Evolutionary conservation across 768 basidiomycete species (phyloP).

Genomic region (Paxillus involutus): DNA sequence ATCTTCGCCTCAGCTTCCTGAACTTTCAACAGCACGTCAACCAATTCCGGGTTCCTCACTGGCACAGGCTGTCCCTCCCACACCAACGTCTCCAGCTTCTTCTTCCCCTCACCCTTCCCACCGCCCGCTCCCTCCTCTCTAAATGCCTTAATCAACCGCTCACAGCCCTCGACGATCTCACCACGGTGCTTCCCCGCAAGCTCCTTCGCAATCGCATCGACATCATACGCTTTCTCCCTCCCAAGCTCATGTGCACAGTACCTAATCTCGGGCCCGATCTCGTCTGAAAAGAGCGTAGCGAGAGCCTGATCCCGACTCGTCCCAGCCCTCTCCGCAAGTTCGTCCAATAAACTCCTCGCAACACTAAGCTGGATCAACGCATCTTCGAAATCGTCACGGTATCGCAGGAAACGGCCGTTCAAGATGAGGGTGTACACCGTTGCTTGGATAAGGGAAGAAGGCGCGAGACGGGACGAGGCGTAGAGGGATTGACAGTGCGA

Average conservation of each 20-base stretch:
- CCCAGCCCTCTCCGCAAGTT: conserved; percentile 58
- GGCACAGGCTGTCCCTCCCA: conserved; percentile 89
- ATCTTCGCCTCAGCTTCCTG: conserved; percentile 74
- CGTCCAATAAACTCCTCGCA: conserved; percentile 71
- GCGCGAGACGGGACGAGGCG: conserved; percentile 48
- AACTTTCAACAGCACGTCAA: conserved; percentile 80
- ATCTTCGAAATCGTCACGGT: conserved; percentile 74
- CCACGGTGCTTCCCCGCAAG: conserved; percentile 55
- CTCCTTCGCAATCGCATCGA: conserved; percentile 71
- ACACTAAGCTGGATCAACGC: conserved; percentile 75
- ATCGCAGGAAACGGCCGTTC: conserved; percentile 80
- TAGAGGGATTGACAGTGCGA: conserved; percentile 72
- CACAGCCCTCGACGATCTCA: conserved; percentile 64
- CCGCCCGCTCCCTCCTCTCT: conserved; percentile 39
- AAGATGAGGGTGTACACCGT: conserved; percentile 78
- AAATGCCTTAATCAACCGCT: conserved; percentile 51
- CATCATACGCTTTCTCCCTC: conserved; percentile 73
- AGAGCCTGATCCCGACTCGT: conserved; percentile 87
- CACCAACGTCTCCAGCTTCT: conserved; percentile 55
- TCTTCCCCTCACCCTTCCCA: conserved; percentile 41
- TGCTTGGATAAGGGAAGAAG: conserved; percentile 63
- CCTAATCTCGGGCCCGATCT: conserved; percentile 87
- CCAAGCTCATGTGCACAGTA: conserved; percentile 92
- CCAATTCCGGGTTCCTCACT: conserved; percentile 87
- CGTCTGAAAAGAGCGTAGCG: conserved; percentile 79